Conservation (phyloP, 1,284 basidiomycete species). For the Heterobasidion annosum region DNA sequence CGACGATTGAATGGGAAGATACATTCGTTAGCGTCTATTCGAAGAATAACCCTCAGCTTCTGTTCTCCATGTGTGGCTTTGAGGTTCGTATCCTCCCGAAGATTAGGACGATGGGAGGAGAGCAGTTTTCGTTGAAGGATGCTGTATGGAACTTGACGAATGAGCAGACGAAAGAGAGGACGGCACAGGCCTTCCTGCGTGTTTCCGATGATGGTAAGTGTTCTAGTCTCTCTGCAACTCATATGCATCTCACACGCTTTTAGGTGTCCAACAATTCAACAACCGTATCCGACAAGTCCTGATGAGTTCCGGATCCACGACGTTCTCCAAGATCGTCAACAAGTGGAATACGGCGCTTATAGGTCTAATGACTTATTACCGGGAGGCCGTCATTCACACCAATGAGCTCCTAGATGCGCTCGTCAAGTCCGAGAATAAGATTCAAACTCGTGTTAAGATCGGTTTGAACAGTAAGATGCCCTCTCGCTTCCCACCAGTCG, state of each 20-base stretch:
- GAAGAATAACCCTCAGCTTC: slow-evolving; percentile 93
- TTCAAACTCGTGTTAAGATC: slow-evolving; percentile 99
- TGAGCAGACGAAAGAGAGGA: slow-evolving; percentile 94
- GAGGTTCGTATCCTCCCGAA: slow-evolving; percentile 97
- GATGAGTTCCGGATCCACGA: slow-evolving; percentile 98
- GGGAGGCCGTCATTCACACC: slow-evolving; percentile 98
- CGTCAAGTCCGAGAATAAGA: slow-evolving; percentile 98
- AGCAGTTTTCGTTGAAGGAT: slow-evolving; percentile 94
- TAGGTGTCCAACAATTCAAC: slow-evolving; percentile 91
- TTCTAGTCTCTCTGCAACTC: neutral
- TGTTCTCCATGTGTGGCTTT: slow-evolving; percentile 98
- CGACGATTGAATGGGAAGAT: slow-evolving; percentile 99
- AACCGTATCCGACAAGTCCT: slow-evolving; percentile 95
- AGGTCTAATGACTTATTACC: slow-evolving; percentile 96
- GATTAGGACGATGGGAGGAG: slow-evolving; percentile 89
- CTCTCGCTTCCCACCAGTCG: slow-evolving; percentile 93
- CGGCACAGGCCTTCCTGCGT: slow-evolving; percentile 94
- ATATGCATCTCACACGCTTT: neutral
- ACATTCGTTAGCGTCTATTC: slow-evolving; percentile 96
- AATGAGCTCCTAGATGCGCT: slow-evolving; percentile 91
- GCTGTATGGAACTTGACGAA: slow-evolving; percentile 98
- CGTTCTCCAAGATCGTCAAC: slow-evolving; percentile 99
- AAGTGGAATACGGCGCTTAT: slow-evolving; percentile 98
- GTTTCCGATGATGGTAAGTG: slow-evolving; percentile 84
- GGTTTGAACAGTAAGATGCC: slow-evolving; percentile 99